Evolutionary conservation across 306 rosid genomes (phyloP), one percentile per base, ranked within the genome.

Genomic region (Morella rubra): DNA sequence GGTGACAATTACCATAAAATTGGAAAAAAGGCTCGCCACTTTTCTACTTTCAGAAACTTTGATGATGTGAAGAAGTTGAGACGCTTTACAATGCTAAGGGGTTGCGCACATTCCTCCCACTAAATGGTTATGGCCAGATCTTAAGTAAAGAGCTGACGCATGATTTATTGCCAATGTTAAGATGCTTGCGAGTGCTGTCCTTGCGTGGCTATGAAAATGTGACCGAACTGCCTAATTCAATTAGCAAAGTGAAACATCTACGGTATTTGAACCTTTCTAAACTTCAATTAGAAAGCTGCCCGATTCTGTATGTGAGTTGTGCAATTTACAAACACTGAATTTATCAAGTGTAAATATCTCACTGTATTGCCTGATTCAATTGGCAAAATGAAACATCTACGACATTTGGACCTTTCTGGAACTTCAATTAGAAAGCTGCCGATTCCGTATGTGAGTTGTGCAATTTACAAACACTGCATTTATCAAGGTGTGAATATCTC

Each of bases 321-420:
- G n/a, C 44, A 79, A 76, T 46, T 52, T 83, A 4, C 79, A 84
- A n/a, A 72, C 79, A 0, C 22, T 84, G 49, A 37, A 50, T 9
- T 6, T 82, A 27, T 19, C 3, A 19, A 0, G 7, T 56, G 62
- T 56, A 0, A 0, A 4, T 18, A 8, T 56, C 37, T 56, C 11
- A 56, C 62, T 10, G 12, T 3, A 56, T 56, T 32, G 37, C 37
- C 37, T 32, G 37, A 32, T 2, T 32, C 37, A 32, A 32, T 0
- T 32, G 37, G 37, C 37, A 32, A 32, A 32, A 32, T 32, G 37
- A 32, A 32, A 32, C 37, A 32, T 32, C 37, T 32, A 32, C 37
- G 37, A 32, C 37, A 32, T 32, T 32, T 32, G 37, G 3, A 32
- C 37, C 37, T 32, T 32, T 32, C 37, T 32, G 3, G 0, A 32